Evolutionary conservation across 495 filamentous ascomycete species (phyloP).

Genomic region (Aspergillus affinis): DNA sequence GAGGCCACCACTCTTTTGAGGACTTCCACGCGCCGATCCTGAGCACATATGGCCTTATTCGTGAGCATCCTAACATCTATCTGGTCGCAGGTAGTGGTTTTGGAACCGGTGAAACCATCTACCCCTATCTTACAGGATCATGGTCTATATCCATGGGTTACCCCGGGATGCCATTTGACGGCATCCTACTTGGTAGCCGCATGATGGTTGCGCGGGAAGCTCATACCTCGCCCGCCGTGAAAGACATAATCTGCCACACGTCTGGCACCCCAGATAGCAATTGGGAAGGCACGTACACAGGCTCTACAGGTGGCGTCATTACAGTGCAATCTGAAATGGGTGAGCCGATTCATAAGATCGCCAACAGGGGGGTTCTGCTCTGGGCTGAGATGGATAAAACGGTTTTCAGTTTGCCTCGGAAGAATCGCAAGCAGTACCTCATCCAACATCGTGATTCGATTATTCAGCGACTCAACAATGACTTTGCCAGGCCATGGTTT

Average conservation of each 20-base stretch:
- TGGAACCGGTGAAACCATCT: conserved; percentile 45
- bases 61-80: conserved; percentile 46
- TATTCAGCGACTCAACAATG: conserved; percentile 33
- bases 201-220: conserved; percentile 52
- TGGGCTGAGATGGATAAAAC: conserved; percentile 41
- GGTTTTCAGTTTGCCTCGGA: conserved; percentile 33
- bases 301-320: conserved; percentile 33
- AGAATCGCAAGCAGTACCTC: conserved; percentile 27
- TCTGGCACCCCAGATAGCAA: conserved; percentile 26
- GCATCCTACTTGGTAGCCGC: conserved; percentile 45
- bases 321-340: conserved; percentile 46
- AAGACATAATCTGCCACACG: conserved; percentile 28
- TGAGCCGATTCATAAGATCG: conserved; percentile 44
- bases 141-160: conserved; percentile 44
- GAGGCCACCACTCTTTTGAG: conserved; percentile 53
- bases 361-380: conserved; percentile 36
- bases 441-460: conserved; percentile 24
- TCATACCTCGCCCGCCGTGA: conserved; percentile 32
- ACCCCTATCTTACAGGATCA: conserved; percentile 46
- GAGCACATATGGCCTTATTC: conserved; percentile 43
- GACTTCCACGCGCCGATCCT: conserved; percentile 51
- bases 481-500: conserved; percentile 45
- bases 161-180: conserved; percentile 51
- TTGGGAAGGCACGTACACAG: conserved; percentile 34
- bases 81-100: conserved; percentile 52